phyloP scores from a whole-genome alignment of 179 eudicot species.

The Nepenthes alata region DNA sequence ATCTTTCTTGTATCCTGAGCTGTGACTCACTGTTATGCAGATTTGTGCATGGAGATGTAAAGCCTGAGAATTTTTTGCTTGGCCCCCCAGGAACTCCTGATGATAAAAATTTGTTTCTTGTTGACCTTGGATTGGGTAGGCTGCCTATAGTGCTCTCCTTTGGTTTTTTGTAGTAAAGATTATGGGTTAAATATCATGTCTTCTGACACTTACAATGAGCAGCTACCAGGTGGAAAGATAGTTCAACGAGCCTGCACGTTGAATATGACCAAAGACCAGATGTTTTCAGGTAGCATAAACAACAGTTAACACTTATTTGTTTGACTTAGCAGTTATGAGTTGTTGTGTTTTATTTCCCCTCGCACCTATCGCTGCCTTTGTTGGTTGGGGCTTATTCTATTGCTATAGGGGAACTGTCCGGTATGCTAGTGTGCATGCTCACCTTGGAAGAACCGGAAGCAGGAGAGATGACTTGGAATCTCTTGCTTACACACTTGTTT shows the following conservation, averaged over 20 bases:
- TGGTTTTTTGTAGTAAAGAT: too few relatives aligned
- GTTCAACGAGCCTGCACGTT: slow-evolving; percentile 58
- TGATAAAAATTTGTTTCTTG: slow-evolving; percentile 78
- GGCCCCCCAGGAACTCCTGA: slow-evolving; percentile 79
- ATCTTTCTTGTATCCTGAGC: too few relatives aligned
- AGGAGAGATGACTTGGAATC: slow-evolving; percentile 93
- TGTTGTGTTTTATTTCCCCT: neutral
- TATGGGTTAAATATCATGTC: too few relatives aligned
- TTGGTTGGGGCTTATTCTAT: neutral
- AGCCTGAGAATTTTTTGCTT: slow-evolving; percentile 90
- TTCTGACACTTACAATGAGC: slow-evolving; percentile 3
- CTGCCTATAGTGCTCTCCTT: neutral
- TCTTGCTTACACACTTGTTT: slow-evolving; percentile 85
- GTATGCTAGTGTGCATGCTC: slow-evolving; percentile 95
- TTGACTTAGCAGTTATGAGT: neutral
- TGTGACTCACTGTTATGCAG: slow-evolving; percentile 19
- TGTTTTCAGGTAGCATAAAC: slow-evolving; percentile 53
- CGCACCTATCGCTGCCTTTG: neutral
- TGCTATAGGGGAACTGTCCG: slow-evolving; percentile 75
- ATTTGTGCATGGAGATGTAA: slow-evolving; percentile 93
- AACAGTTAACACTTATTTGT: neutral
- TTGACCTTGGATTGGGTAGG: slow-evolving; percentile 85
- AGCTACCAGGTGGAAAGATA: slow-evolving; percentile 79
- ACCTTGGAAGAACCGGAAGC: slow-evolving; percentile 89
- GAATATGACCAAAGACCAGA: slow-evolving; percentile 92